These are phyloP conservation scores for Venturiaceae sp. DNA, from an alignment of 2,329 filamentous ascomycete species.

Conservation along the genomic window DNA sequence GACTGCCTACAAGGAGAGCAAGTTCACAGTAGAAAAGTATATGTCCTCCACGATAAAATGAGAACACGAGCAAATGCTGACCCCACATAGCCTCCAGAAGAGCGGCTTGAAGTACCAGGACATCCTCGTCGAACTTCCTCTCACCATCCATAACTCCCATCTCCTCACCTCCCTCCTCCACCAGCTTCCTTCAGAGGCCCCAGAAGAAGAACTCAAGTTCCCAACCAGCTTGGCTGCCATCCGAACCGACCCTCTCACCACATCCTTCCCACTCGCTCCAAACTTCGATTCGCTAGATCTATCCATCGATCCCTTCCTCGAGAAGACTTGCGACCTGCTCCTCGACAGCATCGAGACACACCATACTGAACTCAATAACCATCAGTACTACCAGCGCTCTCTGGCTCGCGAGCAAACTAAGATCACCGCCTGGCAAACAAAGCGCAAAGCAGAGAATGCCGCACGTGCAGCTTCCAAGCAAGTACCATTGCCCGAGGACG, in stretches of 20 bases:
- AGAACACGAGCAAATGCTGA: too few species aligned
- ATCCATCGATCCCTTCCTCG: slow-evolving; percentile 91
- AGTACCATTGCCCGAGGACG: slow-evolving; percentile 80
- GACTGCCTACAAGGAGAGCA: slow-evolving; percentile 87
- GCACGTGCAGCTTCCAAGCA: slow-evolving; percentile 81
- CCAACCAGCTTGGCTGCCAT: slow-evolving; percentile 74
- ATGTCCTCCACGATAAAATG: too few species aligned
- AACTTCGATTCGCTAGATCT: slow-evolving; percentile 87
- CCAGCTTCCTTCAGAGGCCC: slow-evolving; percentile 65
- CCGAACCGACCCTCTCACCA: slow-evolving; percentile 50
- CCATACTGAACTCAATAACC: slow-evolving; percentile 98
- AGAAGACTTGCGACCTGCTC: slow-evolving; percentile 95
- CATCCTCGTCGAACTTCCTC: slow-evolving; percentile 81
- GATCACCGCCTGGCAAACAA: slow-evolving; percentile 92
- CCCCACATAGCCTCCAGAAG: slow-evolving; percentile 67
- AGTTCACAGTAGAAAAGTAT: slow-evolving; percentile 94
- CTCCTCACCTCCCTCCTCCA: slow-evolving; percentile 92
- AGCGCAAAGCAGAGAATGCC: slow-evolving; percentile 93
- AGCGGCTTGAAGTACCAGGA: slow-evolving; percentile 89
- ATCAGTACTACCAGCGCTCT: slow-evolving; percentile 93
- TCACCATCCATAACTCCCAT: slow-evolving; percentile 92
- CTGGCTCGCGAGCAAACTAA: slow-evolving; percentile 90
- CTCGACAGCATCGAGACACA: slow-evolving; percentile 96
- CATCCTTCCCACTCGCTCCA: slow-evolving; percentile 61
- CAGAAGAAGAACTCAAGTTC: slow-evolving; percentile 59